Evolutionary conservation across 2,329 filamentous ascomycete species (phyloP).

Genomic region (Aspergillus fumigatiaffinis): DNA sequence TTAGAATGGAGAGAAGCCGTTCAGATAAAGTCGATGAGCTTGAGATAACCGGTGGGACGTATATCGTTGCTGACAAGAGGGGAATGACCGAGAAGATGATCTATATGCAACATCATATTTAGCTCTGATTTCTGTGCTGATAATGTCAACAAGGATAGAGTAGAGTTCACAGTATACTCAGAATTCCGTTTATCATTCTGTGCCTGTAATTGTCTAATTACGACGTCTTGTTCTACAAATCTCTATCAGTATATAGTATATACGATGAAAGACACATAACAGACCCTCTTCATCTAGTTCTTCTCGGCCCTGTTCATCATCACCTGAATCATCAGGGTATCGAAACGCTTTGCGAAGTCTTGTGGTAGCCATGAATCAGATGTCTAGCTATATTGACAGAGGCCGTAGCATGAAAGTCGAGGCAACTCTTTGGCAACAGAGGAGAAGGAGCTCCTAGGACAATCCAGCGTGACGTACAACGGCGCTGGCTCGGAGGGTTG

Average conservation of each 20-base stretch:
- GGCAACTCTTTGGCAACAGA: background rate
- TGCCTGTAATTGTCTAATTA: conserved; percentile 34
- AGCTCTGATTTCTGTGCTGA: background rate
- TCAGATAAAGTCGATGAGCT: conserved; percentile 13
- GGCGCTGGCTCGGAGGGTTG: background rate
- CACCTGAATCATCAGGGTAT: conserved; percentile 62
- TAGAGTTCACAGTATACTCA: conserved; percentile 35
- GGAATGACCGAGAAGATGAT: conserved; percentile 36
- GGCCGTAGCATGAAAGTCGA: background rate
- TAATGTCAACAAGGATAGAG: background rate
- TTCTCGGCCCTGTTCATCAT: conserved; percentile 52
- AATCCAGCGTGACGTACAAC: background rate
- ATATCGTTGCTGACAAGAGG: conserved; percentile 27
- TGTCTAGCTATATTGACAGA: background rate
- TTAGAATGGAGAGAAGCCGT: conserved; percentile 27
- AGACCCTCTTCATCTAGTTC: conserved; percentile 73
- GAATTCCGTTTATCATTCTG: conserved; percentile 38
- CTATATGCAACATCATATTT: conserved; percentile 12
- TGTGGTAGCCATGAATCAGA: conserved; percentile 47
- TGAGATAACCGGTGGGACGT: conserved; percentile 30
- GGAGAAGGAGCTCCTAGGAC: no score
- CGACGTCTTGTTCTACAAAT: conserved; percentile 38
- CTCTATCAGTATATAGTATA: conserved; percentile 2
- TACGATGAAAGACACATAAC: conserved; percentile 3
- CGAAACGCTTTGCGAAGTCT: conserved; percentile 73